Evolutionary conservation across 768 basidiomycete genomes (phyloP).

Genomic region (Collybia sordida): DNA sequence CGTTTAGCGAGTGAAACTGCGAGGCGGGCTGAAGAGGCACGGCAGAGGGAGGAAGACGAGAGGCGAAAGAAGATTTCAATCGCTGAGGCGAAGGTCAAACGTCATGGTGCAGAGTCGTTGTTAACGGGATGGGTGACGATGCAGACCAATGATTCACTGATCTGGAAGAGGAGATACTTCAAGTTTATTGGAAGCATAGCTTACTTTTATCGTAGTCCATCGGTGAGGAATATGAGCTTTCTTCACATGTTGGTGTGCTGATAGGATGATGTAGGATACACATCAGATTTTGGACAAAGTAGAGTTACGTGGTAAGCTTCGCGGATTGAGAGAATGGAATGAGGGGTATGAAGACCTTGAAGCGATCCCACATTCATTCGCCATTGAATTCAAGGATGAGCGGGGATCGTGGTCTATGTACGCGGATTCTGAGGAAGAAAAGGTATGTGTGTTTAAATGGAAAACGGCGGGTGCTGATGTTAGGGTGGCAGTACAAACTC

Average conservation of each 20-base stretch:
- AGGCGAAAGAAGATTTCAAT: slow-evolving; percentile 47
- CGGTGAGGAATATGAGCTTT: slow-evolving; percentile 32
- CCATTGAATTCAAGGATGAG: slow-evolving; percentile 55
- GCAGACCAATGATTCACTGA: slow-evolving; percentile 49
- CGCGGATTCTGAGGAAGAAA: slow-evolving; percentile 62
- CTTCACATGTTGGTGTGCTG: background rate
- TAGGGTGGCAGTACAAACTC: slow-evolving; percentile 38
- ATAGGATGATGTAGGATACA: slow-evolving; percentile 30
- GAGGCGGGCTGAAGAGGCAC: slow-evolving; percentile 41
- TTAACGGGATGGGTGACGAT: slow-evolving; percentile 62
- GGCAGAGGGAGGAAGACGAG: slow-evolving; percentile 38
- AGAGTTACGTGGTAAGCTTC: slow-evolving; percentile 45
- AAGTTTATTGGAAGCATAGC: slow-evolving; percentile 48
- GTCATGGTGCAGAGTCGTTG: slow-evolving; percentile 31
- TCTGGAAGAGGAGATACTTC: slow-evolving; percentile 69
- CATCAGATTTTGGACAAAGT: slow-evolving; percentile 38
- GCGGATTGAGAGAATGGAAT: slow-evolving; percentile 56
- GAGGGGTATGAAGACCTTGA: slow-evolving; percentile 69
- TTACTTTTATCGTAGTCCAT: slow-evolving; percentile 50
- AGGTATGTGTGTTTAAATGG: slow-evolving; percentile 33
- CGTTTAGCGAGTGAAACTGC: slow-evolving; percentile 43
- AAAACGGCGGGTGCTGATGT: background rate
- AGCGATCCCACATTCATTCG: slow-evolving; percentile 67
- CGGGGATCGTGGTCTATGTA: slow-evolving; percentile 56
- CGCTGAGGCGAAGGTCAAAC: slow-evolving; percentile 41